Evolutionary conservation across 2,329 filamentous ascomycete species (phyloP).

Genomic region (Diaporthe citrichinensis): DNA sequence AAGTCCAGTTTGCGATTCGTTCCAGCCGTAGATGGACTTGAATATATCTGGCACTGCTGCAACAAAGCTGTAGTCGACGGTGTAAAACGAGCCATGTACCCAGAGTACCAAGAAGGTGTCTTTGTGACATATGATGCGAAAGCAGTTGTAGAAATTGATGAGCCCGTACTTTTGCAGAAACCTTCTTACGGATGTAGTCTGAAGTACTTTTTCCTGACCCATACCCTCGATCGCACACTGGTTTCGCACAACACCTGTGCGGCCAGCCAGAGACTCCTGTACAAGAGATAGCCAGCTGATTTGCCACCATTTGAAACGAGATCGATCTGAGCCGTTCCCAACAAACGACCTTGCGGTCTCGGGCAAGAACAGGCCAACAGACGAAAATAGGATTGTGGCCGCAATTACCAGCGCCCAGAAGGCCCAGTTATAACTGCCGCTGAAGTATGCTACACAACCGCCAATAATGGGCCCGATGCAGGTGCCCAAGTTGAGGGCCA

Average conservation of each 20-base stretch:
- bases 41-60: slow-evolving; percentile 64
- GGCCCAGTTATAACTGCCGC: slow-evolving; percentile 69
- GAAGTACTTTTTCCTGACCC: background rate
- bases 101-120: slow-evolving; percentile 48
- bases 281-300: slow-evolving; percentile 61
- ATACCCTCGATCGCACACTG: slow-evolving; percentile 53
- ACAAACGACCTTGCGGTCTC: slow-evolving; percentile 68
- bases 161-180: background rate
- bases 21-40: slow-evolving; percentile 61
- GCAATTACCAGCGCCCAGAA: slow-evolving; percentile 74
- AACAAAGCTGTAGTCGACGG: slow-evolving; percentile 65
- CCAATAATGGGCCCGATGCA: slow-evolving; percentile 40
- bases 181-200: background rate
- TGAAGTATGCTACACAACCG: slow-evolving; percentile 38
- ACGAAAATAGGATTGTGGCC: slow-evolving; percentile 54
- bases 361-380: slow-evolving; percentile 67
- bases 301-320: slow-evolving; percentile 61
- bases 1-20: slow-evolving; percentile 49
- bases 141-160: slow-evolving; percentile 7
- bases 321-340: slow-evolving; percentile 69
- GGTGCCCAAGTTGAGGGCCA: slow-evolving; percentile 63
- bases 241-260: slow-evolving; percentile 66
- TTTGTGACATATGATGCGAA: background rate
- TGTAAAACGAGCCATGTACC: slow-evolving; percentile 55
- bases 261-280: slow-evolving; percentile 50